These are phyloP conservation scores for Thermochaetoides thermophila DNA, from an alignment of 495 filamentous ascomycete species.

Conservation along the genomic window DNA sequence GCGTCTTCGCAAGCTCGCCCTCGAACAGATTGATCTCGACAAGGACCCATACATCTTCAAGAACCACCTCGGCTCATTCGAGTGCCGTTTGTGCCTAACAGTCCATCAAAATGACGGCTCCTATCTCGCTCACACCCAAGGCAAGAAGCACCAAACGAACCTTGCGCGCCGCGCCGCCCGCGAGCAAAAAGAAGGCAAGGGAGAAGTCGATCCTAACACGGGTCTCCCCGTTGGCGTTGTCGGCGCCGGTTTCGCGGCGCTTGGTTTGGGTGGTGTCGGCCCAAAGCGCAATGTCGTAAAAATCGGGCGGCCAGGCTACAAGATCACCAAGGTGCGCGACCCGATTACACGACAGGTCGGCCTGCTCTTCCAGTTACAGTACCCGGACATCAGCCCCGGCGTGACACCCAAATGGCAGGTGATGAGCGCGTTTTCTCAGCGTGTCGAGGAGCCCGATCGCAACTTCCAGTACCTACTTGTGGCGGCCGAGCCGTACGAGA, in stretches of 20 bases:
- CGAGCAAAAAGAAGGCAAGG: slow-evolving; percentile 72
- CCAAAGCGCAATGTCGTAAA: slow-evolving; percentile 85
- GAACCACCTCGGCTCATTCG: slow-evolving; percentile 96
- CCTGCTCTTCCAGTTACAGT: slow-evolving; percentile 87
- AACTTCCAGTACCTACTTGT: slow-evolving; percentile 88
- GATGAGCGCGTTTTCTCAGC: slow-evolving; percentile 96
- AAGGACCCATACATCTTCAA: slow-evolving; percentile 99
- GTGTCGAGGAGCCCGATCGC: slow-evolving; percentile 87
- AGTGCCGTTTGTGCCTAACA: slow-evolving; percentile 92
- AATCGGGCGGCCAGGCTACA: slow-evolving; percentile 93
- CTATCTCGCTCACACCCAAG: slow-evolving; percentile 97
- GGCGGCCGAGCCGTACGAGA: slow-evolving; percentile 96
- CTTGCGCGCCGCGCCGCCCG: slow-evolving; percentile 89
- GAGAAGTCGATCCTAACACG: slow-evolving; percentile 56
- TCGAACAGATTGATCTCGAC: slow-evolving; percentile 97
- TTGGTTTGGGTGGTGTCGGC: slow-evolving; percentile 23
- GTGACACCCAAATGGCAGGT: slow-evolving; percentile 74
- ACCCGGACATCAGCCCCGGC: slow-evolving; percentile 72
- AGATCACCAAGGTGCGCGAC: slow-evolving; percentile 91
- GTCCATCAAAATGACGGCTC: slow-evolving; percentile 99
- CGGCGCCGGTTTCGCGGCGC: slow-evolving; percentile 46
- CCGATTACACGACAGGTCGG: slow-evolving; percentile 81
- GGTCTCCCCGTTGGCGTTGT: slow-evolving; percentile 62
- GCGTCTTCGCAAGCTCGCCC: slow-evolving; percentile 90
- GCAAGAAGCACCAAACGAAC: slow-evolving; percentile 98